phyloP scores from a whole-genome alignment of 768 basidiomycete species.

The Kondoa malvinella region DNA sequence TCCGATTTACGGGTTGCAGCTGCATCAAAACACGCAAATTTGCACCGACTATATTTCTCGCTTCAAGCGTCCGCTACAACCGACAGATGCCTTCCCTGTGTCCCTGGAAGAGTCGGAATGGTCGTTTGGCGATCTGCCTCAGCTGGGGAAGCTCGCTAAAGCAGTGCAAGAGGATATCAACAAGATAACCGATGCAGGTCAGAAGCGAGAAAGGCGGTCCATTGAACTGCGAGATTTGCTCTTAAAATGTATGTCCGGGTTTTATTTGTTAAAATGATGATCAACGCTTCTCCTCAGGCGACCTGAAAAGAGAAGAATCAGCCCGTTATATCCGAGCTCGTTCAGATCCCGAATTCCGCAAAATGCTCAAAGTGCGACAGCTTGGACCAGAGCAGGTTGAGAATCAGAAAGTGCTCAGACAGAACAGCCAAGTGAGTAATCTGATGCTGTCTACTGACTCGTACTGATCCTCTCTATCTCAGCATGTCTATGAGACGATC shows the following conservation, averaged over 20 bases:
- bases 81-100: neutral
- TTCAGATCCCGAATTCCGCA: conserved; percentile 59
- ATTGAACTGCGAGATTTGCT: conserved; percentile 10
- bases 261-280: neutral
- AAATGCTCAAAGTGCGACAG: conserved; percentile 53
- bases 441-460: neutral
- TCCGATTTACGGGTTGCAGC: neutral
- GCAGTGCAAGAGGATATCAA: conserved; percentile 1
- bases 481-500: conserved; percentile 18
- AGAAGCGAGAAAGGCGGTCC: conserved; percentile 6
- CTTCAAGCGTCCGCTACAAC: neutral
- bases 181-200: neutral
- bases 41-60: neutral
- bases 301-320: conserved; percentile 67
- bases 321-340: conserved; percentile 59
- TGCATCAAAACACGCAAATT: neutral
- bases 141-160: neutral
- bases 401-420: conserved; percentile 57
- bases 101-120: conserved; percentile 1
- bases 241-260: conserved; percentile 9
- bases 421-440: conserved; percentile 35
- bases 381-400: conserved; percentile 78
- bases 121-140: conserved; percentile 16
- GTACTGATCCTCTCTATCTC: neutral
- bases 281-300: conserved; percentile 38